Evolutionary conservation across 108 stramenopile species (phyloP).

Genomic region (Cyclotella choctawhatcheeana): DNA sequence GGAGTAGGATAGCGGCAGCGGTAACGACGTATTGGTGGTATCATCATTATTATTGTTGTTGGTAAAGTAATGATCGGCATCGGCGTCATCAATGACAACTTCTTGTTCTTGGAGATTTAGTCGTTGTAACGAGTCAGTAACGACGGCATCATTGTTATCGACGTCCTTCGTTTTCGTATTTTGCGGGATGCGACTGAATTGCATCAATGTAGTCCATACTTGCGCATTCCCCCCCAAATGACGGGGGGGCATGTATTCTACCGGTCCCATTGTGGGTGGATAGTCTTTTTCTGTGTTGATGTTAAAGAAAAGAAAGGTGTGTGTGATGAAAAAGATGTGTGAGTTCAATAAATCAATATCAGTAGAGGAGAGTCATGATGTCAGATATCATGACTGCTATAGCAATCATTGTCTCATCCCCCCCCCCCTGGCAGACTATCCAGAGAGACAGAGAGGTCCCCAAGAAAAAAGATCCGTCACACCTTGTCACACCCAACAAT

Average conservation of each 20-base stretch:
- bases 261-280: slow-evolving; percentile 21
- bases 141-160: not conserved
- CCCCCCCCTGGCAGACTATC: no score
- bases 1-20: not conserved
- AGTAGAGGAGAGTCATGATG: no score
- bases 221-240: slow-evolving; percentile 39
- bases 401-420: no score
- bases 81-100: not conserved
- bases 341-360: no score
- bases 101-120: no score
- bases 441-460: no score
- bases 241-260: slow-evolving; percentile 48
- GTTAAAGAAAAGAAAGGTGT: not conserved
- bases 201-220: slow-evolving; percentile 34
- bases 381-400: no score
- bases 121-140: no score
- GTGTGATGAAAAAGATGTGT: not conserved
- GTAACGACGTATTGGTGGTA: not conserved
- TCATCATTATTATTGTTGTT: not conserved
- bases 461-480: no score
- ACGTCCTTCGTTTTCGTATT: not conserved
- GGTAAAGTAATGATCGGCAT: not conserved
- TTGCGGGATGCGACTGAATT: not conserved
- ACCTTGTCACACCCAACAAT: no score
- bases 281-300: slow-evolving; percentile 10